Evolutionary conservation across 2,329 filamentous ascomycete species (phyloP).

Genomic region (Sporothrix globosa): DNA sequence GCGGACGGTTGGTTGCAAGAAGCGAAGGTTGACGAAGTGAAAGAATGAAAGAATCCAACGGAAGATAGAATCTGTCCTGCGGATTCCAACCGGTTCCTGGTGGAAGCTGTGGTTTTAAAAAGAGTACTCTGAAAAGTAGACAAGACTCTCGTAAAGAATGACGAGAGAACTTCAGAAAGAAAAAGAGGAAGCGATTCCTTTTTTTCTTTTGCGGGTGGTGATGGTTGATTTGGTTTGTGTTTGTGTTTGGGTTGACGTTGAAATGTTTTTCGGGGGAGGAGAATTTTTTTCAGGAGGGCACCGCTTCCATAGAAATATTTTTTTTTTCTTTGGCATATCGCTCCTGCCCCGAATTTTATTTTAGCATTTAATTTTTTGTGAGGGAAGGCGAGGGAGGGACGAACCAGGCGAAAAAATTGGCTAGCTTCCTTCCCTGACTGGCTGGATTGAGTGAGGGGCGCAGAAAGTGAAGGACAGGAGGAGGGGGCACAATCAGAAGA

Average conservation of each 20-base stretch:
- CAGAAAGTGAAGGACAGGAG: constrained; percentile 2
- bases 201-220: constrained; percentile 20
- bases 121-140: background rate
- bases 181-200: constrained; percentile 22
- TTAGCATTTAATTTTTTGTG: constrained; percentile 28
- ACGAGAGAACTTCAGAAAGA: constrained; percentile 21
- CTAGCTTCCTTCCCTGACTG: constrained; percentile 22
- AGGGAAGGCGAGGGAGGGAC: constrained; percentile 26
- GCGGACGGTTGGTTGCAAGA: constrained; percentile 41
- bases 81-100: constrained; percentile 37
- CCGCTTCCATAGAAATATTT: constrained; percentile 14
- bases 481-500: too few relatives aligned
- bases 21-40: constrained; percentile 43
- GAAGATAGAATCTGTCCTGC: constrained; percentile 38
- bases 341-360: constrained; percentile 25
- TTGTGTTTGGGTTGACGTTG: constrained; percentile 22
- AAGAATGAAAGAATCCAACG: constrained; percentile 32
- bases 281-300: constrained; percentile 19
- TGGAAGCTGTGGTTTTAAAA: constrained; percentile 20
- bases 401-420: constrained; percentile 28
- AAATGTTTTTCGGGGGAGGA: constrained; percentile 19
- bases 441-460: constrained; percentile 17
- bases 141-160: constrained; percentile 25
- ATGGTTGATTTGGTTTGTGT: constrained; percentile 7
- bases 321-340: constrained; percentile 23